Evolutionary conservation across 148 eudicot species (phyloP), one percentile per base, ranked within the genome.

Genomic region (Heliosperma pusillum): DNA sequence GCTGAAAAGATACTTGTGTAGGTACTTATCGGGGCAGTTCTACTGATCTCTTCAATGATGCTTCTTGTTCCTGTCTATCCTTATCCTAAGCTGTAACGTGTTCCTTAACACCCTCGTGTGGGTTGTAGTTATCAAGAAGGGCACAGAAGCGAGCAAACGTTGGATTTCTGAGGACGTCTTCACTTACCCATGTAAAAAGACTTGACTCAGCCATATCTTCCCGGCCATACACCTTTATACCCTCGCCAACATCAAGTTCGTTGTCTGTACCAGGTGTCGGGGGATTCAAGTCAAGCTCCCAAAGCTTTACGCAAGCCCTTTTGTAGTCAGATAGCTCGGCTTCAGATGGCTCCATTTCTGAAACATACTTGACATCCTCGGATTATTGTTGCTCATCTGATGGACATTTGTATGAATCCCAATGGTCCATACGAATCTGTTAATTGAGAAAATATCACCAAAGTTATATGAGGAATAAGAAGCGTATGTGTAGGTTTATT

Each of bases 1-100:
- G 55, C 77, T 66, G 19, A 82, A 77, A 76, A 95, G 88, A 87
- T 90, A 90, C 77, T 89, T 90, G 85, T 89, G 77, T 30, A 95
- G 91, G 73, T n/a, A n/a, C n/a, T n/a, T n/a, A 95, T 90, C 47
- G 97, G 97, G 27, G 97, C 90, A 73, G 98, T 95, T 87, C 97
- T 92, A 74, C 98, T 87, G 29, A 95, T 95, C 84, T 95, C 98
- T 87, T 95, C 97, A 19, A 92, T 80, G 72, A 95, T 59, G 98
- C 97, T 29, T 72, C 80, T 80, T 92, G 90, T 80, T 95, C 98
- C 85, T 87, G 96, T 66, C 75, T 84, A 79, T 95, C n/a, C n/a
- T 74, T 85, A 79, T 95, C 98, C 82, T 95, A 77, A 74, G 87
- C 66, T 22, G 97, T 89, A 58, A 95, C 87, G 45, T 68, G 78